Evolutionary conservation across 306 rosid genomes (phyloP), one percentile per base, ranked within the genome.

Genomic region (Cicer arietinum): DNA sequence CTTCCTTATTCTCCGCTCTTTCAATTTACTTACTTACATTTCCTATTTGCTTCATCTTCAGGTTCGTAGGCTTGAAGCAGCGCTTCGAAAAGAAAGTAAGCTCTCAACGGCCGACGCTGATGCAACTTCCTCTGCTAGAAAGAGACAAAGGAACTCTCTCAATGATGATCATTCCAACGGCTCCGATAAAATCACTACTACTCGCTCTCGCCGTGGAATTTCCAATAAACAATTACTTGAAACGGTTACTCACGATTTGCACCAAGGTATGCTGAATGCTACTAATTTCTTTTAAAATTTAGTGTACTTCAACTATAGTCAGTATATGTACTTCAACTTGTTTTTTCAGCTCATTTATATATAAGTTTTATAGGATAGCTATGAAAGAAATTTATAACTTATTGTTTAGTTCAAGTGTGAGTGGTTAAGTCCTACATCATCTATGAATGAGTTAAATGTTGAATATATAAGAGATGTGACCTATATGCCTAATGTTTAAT

Each of bases 11-110:
- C 25, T 6, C 40, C 6, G 7, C 8, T 17, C 40, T 7, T 11
- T 16, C 50, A 1, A 7, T 14, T 46, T 1, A 39, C 13, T 3
- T 46, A 10, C 13, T 11, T 7, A 63, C n/a, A 57, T 45, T 64
- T 57, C 6, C 2, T 51, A 6, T 3, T 10, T 2, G 25, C 8
- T 35, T 66, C 54, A 41, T 39, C 40, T 75, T 6, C 85, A 91
- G 98, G 84, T 94, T 1, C 86, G 85, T 42, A 82, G 97, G 48
- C 88, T 90, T 41, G 84, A 88, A 67, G 69, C 88, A 1, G 92
- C 95, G 41, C 52, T 88, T 74, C 91, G 84, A 43, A 45, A 82
- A 74, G 90, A 88, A 77, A 75, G 18, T 41, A 66, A 41, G 65
- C 64, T 45, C 17, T 13, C 63, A 14, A 1, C 76, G 1, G 74